Evolutionary conservation across 1,284 basidiomycete species (phyloP), one percentile per base, ranked within the genome.

Genomic region (Neonothopanus nambi): DNA sequence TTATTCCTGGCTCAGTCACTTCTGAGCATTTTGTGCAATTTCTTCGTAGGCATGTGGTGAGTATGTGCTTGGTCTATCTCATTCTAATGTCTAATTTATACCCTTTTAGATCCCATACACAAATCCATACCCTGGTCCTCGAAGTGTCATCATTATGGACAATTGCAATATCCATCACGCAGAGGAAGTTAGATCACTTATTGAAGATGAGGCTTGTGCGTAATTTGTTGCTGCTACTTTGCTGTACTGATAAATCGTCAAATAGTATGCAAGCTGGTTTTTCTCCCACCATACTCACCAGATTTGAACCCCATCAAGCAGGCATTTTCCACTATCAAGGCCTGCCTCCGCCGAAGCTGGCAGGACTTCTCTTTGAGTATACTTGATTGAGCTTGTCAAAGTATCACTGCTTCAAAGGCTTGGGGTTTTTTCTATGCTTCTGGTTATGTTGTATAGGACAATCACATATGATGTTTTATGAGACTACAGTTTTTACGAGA

Each of bases 81-180:
- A n/a, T 42, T 5, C 15, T 39, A 11, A 35, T 36, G 23, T 28
- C 12, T 26, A 5, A 3, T 43, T 21, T 6, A 35, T n/a, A n/a
- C n/a, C n/a, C n/a, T n/a, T 11, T 15, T 39, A 53, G 52, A 48
- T 53, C 7, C 45, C 52, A 5, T 42, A 28, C n/a, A 53, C 52
- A 24, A 53, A 45, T 18, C 52, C 45, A 24, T 53, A 53, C 35
- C 52, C 52, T 18, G 45, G 53, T 6, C 46, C 53, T 13, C 48
- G 40, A 4, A 55, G 46, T 50, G 35, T 55, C 8, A 37, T 55
- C n/a, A 23, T 55, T 11, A 8, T 49, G 13, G 42, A 55, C 33
- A 58, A 47, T 28, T 53, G 52, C 21, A 23, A 7, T n/a, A 54
- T 54, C 24, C 52, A 54, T 24, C 52, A 54, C 42, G 44, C 20